A percentile compares a stretch with the other conserved stretches of the same genome.
Evolutionary conservation across 768 basidiomycete species (phyloP).

Genomic region (Auriscalpium orientale): DNA sequence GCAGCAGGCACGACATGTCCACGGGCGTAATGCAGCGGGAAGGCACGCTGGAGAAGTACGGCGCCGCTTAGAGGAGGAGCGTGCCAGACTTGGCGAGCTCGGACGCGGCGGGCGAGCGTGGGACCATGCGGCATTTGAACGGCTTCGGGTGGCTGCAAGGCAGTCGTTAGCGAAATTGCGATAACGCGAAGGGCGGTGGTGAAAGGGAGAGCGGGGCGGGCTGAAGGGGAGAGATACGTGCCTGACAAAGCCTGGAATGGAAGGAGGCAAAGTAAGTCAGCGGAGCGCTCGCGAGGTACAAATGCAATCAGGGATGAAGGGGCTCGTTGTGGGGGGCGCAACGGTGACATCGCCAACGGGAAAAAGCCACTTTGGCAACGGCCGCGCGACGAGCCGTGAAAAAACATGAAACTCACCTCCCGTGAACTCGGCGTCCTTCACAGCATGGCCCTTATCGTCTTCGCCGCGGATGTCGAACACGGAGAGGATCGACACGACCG

Average conservation of each 20-base stretch:
- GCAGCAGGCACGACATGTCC: too few species aligned
- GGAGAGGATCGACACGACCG: slow-evolving; percentile 7
- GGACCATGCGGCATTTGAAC: slow-evolving; percentile 6
- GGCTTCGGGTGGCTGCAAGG: slow-evolving; percentile 10
- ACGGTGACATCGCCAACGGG: too few species aligned
- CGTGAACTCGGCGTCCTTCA: slow-evolving; percentile 10
- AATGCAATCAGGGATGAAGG: too few species aligned
- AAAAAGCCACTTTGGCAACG: too few species aligned
- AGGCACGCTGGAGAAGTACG: not conserved
- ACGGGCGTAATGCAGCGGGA: too few species aligned
- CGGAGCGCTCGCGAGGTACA: too few species aligned
- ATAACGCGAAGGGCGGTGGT: not conserved
- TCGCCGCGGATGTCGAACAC: slow-evolving; percentile 10
- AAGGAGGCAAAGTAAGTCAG: too few species aligned
- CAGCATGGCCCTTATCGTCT: slow-evolving; percentile 8
- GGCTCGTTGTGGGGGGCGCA: too few species aligned
- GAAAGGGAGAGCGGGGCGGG: too few species aligned
- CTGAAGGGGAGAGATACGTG: too few species aligned
- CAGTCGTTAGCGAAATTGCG: not conserved
- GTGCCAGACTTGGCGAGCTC: slow-evolving; percentile 12
- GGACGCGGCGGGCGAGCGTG: slow-evolving; percentile 5
- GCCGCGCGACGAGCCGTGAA: too few species aligned
- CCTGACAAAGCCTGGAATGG: too few species aligned
- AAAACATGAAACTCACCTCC: slow-evolving; percentile 6
- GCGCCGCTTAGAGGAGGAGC: not conserved